phyloP scores from a whole-genome alignment of 306 rosid species.

The Herpetospermum pedunculosum region DNA sequence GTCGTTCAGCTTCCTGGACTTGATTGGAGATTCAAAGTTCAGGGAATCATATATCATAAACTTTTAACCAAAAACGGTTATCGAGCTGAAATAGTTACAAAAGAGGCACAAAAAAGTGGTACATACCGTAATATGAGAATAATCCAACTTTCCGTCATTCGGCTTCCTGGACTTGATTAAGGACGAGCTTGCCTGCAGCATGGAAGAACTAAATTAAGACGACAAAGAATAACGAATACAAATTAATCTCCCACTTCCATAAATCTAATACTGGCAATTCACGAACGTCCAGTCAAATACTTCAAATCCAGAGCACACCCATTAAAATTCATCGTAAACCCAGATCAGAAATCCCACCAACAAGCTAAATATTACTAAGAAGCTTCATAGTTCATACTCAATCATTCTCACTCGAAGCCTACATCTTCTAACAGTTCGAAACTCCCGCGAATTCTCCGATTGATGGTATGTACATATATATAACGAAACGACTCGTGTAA shows the following conservation, averaged over 20 bases:
- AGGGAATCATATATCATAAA: background rate
- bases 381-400: background rate
- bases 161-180: slow-evolving; percentile 62
- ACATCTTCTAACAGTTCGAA: background rate
- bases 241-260: background rate
- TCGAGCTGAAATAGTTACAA: background rate
- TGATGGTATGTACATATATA: too few species aligned
- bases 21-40: background rate
- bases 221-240: background rate
- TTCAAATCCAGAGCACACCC: background rate
- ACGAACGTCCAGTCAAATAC: background rate
- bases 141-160: slow-evolving; percentile 66
- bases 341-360: background rate
- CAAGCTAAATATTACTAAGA: background rate
- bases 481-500: background rate
- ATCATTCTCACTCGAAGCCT: background rate
- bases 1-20: background rate
- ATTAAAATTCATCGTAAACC: background rate
- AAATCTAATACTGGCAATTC: background rate
- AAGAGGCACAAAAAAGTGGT: background rate
- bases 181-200: slow-evolving; percentile 62
- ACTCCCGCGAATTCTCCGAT: background rate
- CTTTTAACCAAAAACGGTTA: background rate
- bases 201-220: background rate
- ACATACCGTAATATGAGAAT: slow-evolving; percentile 69